Base-by-base conservation (phyloP, 768 basidiomycete species). In the Tylopilus cervinicoccineus region DNA sequence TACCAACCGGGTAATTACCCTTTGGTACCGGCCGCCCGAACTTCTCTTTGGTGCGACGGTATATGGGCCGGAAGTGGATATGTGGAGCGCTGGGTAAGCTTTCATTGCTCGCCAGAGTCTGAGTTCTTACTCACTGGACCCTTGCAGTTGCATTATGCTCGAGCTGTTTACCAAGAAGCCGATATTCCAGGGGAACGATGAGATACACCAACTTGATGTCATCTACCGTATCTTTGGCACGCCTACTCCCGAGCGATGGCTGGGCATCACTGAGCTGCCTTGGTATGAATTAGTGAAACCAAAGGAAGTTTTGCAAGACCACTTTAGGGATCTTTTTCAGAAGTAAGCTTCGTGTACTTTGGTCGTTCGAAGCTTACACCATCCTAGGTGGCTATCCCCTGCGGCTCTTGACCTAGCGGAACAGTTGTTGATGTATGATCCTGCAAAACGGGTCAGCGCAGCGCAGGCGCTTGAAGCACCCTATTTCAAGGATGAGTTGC, bases 261-360 rank as follows among this genome's bases (percentile, higher is more conserved):
- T 88, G 5, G 83, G 79, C 13, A 72, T 97, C 32, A 75, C 79
- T 10, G 84, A 84, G 60, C 71, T 99, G 41, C 96, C 96, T 2
- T 99, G 96, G 96, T 99, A 92, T 62, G 96, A 99, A 65, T 78
- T 99, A n/a, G 86, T 99, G 42, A 93, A 91, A 65, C 93, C 95
- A 2, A 86, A 81, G 59, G 84, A 90, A 41, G 65, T 69, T 12
- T 69, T 92, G 10, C 77, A 79, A 14, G 88, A 87, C 58, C 82
- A 77, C 48, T 93, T 99, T 61, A 76, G 88, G 40, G 85, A 88
- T 38, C 68, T 84, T n/a, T 97, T 95, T 65, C 76, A 83, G 57
- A 90, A 86, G 93, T 94, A 56, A 45, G 75, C 64, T 1, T n/a
- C n/a, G 27, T 32, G 20, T 6, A 23, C 27, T 16, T n/a, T 17